Percentiles rank a stretch among this genome's conserved stretches.
Conservation (phyloP, 2,329 filamentous ascomycete genomes). For the Talaromyces sp. region DNA sequence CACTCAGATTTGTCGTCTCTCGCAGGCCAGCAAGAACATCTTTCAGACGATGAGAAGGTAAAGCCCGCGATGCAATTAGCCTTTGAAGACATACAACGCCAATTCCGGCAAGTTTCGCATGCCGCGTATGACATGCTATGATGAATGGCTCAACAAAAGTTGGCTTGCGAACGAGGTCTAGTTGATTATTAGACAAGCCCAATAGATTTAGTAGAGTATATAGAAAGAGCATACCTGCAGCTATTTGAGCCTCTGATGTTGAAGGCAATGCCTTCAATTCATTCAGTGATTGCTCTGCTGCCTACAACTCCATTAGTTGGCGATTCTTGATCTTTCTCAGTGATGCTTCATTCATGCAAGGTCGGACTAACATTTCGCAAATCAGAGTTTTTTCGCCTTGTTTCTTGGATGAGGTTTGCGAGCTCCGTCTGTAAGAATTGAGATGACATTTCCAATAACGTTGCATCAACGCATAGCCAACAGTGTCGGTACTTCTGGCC, state of each 20-base stretch:
- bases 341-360: conserved; percentile 3
- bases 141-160: conserved; percentile 93
- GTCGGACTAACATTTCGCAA: conserved; percentile 64
- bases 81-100: conserved; percentile 87
- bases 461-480: conserved; percentile 36
- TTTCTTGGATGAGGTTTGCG: conserved; percentile 89
- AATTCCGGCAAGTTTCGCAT: conserved; percentile 85
- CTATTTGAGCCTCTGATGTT: conserved; percentile 74
- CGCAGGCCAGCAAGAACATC: conserved; percentile 87
- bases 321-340: conserved; percentile 12
- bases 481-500: not conserved
- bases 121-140: conserved; percentile 86
- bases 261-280: conserved; percentile 78
- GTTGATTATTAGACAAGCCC: conserved; percentile 23
- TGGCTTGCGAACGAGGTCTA: conserved; percentile 79
- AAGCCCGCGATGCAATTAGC: conserved; percentile 77
- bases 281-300: conserved; percentile 89
- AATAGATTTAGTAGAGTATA: not conserved
- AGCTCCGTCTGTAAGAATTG: conserved; percentile 88
- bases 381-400: conserved; percentile 91
- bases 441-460: conserved; percentile 71
- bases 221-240: conserved; percentile 59
- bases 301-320: conserved; percentile 54
- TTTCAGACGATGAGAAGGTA: conserved; percentile 77
- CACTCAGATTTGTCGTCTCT: conserved; percentile 73